Evolutionary conservation across 768 basidiomycete species (phyloP).

Genomic region (Lactarius tabidus): DNA sequence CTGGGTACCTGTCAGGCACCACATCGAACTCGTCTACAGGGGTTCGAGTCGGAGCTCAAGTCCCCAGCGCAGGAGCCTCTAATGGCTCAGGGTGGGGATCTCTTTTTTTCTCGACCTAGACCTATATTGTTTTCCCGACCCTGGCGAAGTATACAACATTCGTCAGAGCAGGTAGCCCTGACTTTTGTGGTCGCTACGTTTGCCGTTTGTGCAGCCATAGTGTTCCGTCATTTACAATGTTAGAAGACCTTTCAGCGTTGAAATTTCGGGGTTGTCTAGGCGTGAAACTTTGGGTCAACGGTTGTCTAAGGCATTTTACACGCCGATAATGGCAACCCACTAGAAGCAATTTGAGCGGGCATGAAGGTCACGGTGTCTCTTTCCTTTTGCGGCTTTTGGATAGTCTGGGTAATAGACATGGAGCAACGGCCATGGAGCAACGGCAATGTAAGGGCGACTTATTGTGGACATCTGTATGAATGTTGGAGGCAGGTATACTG

Average conservation of each 20-base stretch:
- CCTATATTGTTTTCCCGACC: background rate
- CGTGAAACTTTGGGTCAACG: background rate
- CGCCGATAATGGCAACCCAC: background rate
- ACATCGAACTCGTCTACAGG: background rate
- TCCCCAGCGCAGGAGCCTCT: background rate
- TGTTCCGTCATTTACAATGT: background rate
- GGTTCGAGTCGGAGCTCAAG: conserved; percentile 1
- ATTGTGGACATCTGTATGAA: background rate
- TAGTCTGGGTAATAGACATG: background rate
- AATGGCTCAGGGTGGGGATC: background rate
- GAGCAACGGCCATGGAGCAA: too few species aligned
- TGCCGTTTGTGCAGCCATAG: background rate
- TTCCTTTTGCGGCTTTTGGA: background rate
- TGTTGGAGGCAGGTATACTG: background rate
- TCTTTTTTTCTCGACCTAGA: background rate
- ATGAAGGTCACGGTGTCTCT: background rate
- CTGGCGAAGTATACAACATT: background rate
- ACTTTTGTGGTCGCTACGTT: background rate
- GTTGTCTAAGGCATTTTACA: background rate
- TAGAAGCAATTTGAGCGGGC: background rate
- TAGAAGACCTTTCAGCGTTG: conserved; percentile 3
- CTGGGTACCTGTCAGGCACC: background rate
- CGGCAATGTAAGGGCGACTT: background rate
- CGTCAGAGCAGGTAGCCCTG: background rate
- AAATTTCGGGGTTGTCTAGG: background rate